Evolutionary conservation across 2,329 filamentous ascomycete species (phyloP).

Genomic region (Diaporthe ilicicola): DNA sequence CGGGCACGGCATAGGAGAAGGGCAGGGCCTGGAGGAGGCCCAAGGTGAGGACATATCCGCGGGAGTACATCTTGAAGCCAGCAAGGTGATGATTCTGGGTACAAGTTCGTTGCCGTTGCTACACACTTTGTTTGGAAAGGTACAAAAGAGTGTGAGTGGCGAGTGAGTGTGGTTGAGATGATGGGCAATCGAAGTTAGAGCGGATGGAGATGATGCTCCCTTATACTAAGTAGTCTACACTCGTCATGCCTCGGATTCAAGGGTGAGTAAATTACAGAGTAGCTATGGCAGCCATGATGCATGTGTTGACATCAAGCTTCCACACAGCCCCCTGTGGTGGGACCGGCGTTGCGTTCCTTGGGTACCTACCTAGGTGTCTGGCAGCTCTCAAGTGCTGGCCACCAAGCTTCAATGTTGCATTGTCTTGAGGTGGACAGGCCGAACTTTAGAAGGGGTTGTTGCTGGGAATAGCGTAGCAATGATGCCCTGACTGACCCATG

Average conservation of each 20-base stretch:
- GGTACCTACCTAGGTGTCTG: background rate
- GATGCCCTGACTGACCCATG: background rate
- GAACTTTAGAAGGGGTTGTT: background rate
- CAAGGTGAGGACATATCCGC: background rate
- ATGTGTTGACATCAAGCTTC: background rate
- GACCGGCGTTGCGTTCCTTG: background rate
- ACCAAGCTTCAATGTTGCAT: background rate
- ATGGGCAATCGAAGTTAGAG: background rate
- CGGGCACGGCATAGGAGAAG: constrained; percentile 12
- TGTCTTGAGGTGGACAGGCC: background rate
- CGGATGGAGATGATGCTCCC: background rate
- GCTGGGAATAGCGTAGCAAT: constrained; percentile 4
- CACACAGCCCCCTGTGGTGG: constrained; percentile 8
- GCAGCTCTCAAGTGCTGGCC: background rate
- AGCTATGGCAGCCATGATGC: background rate
- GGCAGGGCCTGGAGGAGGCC: constrained; percentile 28
- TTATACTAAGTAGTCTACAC: no score
- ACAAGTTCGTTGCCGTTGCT: background rate
- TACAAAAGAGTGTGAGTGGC: constrained; percentile 10
- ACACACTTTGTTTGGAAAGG: background rate
- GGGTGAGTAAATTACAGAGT: background rate
- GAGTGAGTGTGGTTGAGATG: background rate
- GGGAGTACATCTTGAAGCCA: constrained; percentile 16
- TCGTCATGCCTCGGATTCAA: background rate
- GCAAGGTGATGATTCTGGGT: background rate